Conservation (phyloP, 805 yeast genomes). For the Ogataea trehaloabstinens region DNA sequence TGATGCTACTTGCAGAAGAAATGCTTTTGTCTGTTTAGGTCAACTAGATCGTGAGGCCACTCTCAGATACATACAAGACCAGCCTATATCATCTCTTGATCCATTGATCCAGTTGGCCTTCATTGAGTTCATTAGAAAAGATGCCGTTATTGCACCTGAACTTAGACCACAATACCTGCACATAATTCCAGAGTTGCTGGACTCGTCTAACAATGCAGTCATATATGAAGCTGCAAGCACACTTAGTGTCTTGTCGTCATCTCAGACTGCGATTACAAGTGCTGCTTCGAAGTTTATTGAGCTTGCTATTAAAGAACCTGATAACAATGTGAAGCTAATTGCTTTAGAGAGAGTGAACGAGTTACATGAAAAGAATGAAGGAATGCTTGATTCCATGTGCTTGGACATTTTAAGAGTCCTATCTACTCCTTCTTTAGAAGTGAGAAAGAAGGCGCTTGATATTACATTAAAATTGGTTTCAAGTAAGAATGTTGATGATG, state of each 20-base stretch:
- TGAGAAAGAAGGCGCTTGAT: constrained; percentile 81
- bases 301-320: constrained; percentile 88
- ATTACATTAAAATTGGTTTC: constrained; percentile 80
- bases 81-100: constrained; percentile 65
- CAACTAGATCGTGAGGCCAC: constrained; percentile 84
- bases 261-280: constrained; percentile 64
- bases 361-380: constrained; percentile 71
- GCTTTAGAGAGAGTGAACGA: constrained; percentile 83
- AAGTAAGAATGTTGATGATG: constrained; percentile 90
- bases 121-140: constrained; percentile 87
- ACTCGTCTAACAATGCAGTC: constrained; percentile 67
- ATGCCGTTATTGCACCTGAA: constrained; percentile 61
- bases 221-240: constrained; percentile 91
- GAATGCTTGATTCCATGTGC: constrained; percentile 76
- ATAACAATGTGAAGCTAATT: constrained; percentile 90
- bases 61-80: constrained; percentile 73
- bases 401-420: constrained; percentile 84
- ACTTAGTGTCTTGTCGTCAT: constrained; percentile 51
- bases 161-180: constrained; percentile 70
- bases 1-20: constrained; percentile 92
- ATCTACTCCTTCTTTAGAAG: constrained; percentile 87
- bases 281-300: constrained; percentile 88
- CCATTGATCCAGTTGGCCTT: constrained; percentile 85
- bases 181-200: constrained; percentile 70
- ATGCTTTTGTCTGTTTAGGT: constrained; percentile 87